Evolutionary conservation across 1,284 basidiomycete species (phyloP).

Genomic region (Pterulicium gracile): DNA sequence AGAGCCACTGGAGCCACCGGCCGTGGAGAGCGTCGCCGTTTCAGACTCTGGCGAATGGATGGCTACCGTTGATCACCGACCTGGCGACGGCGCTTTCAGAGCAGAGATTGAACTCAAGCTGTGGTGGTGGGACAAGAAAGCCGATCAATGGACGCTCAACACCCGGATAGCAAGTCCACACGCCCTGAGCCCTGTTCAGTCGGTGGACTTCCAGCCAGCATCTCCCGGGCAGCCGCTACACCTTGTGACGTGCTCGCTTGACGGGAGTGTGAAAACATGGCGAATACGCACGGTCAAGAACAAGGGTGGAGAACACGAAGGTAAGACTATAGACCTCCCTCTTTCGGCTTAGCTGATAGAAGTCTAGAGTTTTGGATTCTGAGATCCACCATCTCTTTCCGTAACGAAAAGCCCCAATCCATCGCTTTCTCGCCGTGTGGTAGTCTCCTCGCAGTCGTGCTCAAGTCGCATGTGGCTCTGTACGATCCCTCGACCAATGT

Average conservation of each 20-base stretch:
- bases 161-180: constrained; percentile 91
- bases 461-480: constrained; percentile 61
- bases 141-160: constrained; percentile 62
- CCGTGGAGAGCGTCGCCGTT: constrained; percentile 65
- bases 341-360: constrained; percentile 8
- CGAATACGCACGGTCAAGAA: constrained; percentile 32
- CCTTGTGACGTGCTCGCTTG: constrained; percentile 57
- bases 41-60: constrained; percentile 79
- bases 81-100: constrained; percentile 51
- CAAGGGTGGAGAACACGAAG: constrained; percentile 37
- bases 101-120: constrained; percentile 80
- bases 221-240: constrained; percentile 21
- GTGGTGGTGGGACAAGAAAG: constrained; percentile 74
- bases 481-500: constrained; percentile 68
- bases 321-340: constrained; percentile 20
- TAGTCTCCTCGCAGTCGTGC: constrained; percentile 73
- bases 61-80: constrained; percentile 81
- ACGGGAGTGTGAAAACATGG: constrained; percentile 69
- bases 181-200: constrained; percentile 52
- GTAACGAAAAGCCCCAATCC: constrained; percentile 53
- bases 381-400: constrained; percentile 63
- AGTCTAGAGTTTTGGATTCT: constrained; percentile 66
- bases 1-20: constrained; percentile 65
- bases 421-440: constrained; percentile 80
- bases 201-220: constrained; percentile 57